Evolutionary conservation across 176 grass and related monocot species (phyloP).

Genomic region (Sorghum bicolor): DNA sequence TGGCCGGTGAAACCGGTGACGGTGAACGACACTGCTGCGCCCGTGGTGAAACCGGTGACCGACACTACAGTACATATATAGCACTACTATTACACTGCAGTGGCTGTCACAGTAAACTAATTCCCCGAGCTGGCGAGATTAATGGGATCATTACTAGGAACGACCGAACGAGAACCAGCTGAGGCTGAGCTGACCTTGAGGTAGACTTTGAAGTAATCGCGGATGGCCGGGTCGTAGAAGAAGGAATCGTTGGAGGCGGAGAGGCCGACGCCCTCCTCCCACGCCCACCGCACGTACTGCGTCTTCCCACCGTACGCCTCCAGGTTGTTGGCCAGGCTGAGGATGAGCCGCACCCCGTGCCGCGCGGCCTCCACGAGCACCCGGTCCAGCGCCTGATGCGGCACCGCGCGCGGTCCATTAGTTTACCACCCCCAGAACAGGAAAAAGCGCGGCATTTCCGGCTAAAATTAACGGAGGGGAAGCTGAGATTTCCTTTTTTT

Average conservation of each 20-base stretch:
- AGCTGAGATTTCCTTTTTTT: too few species aligned
- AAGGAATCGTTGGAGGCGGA: constrained; percentile 94
- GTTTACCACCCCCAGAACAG: neutral
- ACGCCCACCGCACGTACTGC: constrained; percentile 95
- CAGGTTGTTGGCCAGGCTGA: constrained; percentile 85
- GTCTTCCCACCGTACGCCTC: constrained; percentile 92
- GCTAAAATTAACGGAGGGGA: neutral
- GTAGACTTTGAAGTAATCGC: constrained; percentile 90
- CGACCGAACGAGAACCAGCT: neutral
- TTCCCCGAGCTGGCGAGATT: neutral
- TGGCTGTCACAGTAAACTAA: neutral
- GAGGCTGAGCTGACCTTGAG: constrained; percentile 49
- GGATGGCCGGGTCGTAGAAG: constrained; percentile 89
- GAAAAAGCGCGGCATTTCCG: neutral
- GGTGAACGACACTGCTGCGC: neutral
- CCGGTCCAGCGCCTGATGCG: constrained; percentile 63
- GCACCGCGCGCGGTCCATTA: neutral
- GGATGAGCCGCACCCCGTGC: constrained; percentile 68
- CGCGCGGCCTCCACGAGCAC: constrained; percentile 71
- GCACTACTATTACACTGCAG: neutral
- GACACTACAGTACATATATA: neutral
- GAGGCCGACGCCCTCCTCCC: constrained; percentile 83
- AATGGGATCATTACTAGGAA: neutral
- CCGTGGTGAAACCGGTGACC: neutral
- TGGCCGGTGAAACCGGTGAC: neutral